Evolutionary conservation across 768 basidiomycete genomes (phyloP).

Genomic region (Suillus plorans): DNA sequence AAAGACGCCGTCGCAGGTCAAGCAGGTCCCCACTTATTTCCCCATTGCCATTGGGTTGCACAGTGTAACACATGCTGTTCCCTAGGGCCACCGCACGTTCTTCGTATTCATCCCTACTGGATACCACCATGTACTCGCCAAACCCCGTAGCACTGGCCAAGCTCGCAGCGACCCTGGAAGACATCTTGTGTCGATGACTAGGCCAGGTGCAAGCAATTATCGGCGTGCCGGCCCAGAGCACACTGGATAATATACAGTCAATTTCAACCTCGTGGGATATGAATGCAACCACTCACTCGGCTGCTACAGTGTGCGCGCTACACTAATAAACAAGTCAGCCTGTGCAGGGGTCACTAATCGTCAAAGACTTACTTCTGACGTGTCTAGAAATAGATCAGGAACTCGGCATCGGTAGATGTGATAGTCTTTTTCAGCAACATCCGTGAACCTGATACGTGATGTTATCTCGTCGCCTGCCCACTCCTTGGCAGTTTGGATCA

Average conservation of each 20-base stretch:
- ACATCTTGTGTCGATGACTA: slow-evolving; percentile 47
- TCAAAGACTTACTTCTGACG: slow-evolving; percentile 39
- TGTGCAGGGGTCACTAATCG: neutral
- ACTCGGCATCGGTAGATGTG: slow-evolving; percentile 47
- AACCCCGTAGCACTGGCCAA: slow-evolving; percentile 48
- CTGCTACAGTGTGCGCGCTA: slow-evolving; percentile 52
- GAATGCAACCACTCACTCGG: slow-evolving; percentile 37
- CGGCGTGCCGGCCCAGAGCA: slow-evolving; percentile 53
- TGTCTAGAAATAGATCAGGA: slow-evolving; percentile 53
- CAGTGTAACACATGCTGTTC: slow-evolving; percentile 21
- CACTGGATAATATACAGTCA: slow-evolving; percentile 27
- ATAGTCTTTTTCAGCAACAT: slow-evolving; percentile 45
- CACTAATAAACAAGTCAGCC: slow-evolving; percentile 31
- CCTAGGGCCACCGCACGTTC: slow-evolving; percentile 43
- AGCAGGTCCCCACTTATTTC: slow-evolving; percentile 36
- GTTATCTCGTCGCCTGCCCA: slow-evolving; percentile 50
- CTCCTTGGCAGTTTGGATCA: slow-evolving; percentile 38
- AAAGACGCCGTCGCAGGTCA: slow-evolving; percentile 40
- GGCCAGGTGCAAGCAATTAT: slow-evolving; percentile 47
- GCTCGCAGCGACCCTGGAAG: slow-evolving; percentile 49
- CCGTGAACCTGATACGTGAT: slow-evolving; percentile 46
- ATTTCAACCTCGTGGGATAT: neutral
- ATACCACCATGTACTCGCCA: slow-evolving; percentile 47
- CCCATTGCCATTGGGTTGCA: slow-evolving; percentile 10
- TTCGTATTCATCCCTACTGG: slow-evolving; percentile 44